Conservation (phyloP, 345 rosid species). For the Erysimum cheiranthoides region DNA sequence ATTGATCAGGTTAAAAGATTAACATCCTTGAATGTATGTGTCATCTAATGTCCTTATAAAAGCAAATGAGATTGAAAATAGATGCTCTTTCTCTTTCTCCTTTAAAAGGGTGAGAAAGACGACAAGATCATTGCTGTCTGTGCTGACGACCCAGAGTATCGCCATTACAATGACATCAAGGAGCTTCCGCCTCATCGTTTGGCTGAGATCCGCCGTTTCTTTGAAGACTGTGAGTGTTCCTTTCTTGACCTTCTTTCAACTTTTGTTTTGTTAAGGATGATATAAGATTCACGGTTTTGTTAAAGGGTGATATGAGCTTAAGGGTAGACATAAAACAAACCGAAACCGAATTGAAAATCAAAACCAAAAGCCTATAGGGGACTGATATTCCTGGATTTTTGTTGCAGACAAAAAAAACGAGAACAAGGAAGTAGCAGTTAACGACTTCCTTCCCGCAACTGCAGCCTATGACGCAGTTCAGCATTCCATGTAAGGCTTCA, state of each 20-base stretch:
- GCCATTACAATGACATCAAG: conserved; percentile 86
- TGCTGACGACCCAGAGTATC: conserved; percentile 98
- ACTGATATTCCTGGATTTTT: conserved; percentile 36
- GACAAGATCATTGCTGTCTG: conserved; percentile 99
- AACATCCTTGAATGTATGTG: conserved; percentile 22
- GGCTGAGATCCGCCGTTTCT: conserved; percentile 98
- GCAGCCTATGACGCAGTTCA: conserved; percentile 83
- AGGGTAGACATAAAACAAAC: background rate
- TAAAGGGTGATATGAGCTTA: background rate
- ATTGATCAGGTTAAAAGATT: conserved; percentile 78
- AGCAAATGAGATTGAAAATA: conserved; percentile 1
- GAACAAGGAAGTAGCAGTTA: conserved; percentile 98
- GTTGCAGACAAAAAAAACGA: conserved; percentile 93
- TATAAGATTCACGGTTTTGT: too few species aligned
- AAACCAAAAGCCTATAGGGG: background rate
- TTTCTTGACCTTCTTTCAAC: conserved; percentile 10
- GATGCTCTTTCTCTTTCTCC: background rate
- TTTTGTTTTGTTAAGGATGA: conserved; percentile 5
- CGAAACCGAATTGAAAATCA: background rate
- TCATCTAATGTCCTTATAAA: conserved; percentile 8
- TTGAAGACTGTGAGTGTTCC: conserved; percentile 84
- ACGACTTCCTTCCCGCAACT: conserved; percentile 85
- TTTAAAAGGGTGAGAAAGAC: conserved; percentile 92
- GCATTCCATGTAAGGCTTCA: conserved; percentile 77
- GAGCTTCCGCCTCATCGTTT: conserved; percentile 97